Percentiles rank a stretch among this genome's conserved stretches.
Conservation (phyloP, 345 rosid species). For the Rhizophora apiculata region DNA sequence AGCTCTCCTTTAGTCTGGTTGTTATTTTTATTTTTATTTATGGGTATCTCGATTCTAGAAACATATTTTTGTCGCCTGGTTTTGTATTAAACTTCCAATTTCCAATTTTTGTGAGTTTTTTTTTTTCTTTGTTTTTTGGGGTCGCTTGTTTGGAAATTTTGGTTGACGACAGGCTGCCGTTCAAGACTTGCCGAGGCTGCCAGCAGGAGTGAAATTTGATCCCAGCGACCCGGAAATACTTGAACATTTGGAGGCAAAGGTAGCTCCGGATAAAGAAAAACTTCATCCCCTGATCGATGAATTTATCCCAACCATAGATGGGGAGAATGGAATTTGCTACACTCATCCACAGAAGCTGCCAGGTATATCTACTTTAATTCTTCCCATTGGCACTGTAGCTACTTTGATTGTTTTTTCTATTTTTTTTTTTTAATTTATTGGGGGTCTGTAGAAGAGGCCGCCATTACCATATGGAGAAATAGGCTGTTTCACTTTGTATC, state of each 20-base stretch:
- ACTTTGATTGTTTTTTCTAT: too few relatives aligned
- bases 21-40: not conserved
- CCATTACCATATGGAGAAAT: too few relatives aligned
- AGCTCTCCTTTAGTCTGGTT: too few relatives aligned
- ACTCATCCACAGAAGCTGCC: slow-evolving; percentile 94
- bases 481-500: too few relatives aligned
- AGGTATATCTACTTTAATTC: slow-evolving; percentile 32
- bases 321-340: slow-evolving; percentile 88
- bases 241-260: slow-evolving; percentile 82
- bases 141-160: not conserved
- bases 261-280: slow-evolving; percentile 45
- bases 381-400: too few relatives aligned
- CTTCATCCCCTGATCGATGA: slow-evolving; percentile 83
- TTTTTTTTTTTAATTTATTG: too few relatives aligned
- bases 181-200: slow-evolving; percentile 75
- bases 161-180: slow-evolving; percentile 45
- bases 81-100: not conserved
- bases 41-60: not conserved
- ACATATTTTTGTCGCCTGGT: not conserved
- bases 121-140: not conserved
- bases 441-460: too few relatives aligned
- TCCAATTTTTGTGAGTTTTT: not conserved
- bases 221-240: slow-evolving; percentile 90
- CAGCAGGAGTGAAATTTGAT: slow-evolving; percentile 92
- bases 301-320: slow-evolving; percentile 82